Percentiles rank a stretch among this genome's conserved stretches.
Evolutionary conservation across 768 basidiomycete species (phyloP).

Genomic region (Austroboletus eburneus): DNA sequence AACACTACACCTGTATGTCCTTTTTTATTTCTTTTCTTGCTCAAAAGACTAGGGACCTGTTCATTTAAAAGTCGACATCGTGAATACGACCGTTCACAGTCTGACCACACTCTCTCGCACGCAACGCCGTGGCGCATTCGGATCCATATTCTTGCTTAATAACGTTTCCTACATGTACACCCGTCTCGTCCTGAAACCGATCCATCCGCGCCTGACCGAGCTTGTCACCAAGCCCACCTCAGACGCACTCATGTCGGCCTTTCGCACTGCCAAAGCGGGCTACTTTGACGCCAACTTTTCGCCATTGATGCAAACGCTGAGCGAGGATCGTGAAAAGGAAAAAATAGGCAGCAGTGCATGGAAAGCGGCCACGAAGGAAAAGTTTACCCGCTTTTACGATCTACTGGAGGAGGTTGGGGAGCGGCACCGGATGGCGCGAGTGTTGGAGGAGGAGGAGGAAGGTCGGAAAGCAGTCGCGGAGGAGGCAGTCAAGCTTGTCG

Average conservation of each 20-base stretch:
- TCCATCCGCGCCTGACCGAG: conserved; percentile 40
- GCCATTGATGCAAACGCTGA: conserved; percentile 62
- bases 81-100: conserved; percentile 57
- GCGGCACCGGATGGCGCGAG: conserved; percentile 62
- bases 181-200: conserved; percentile 51
- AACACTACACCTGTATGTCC: conserved; percentile 70
- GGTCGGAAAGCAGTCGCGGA: conserved; percentile 58
- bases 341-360: conserved; percentile 41
- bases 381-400: conserved; percentile 79
- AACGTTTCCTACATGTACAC: conserved; percentile 69
- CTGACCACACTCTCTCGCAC: conserved; percentile 61
- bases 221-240: conserved; percentile 59
- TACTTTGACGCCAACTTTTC: conserved; percentile 85
- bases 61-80: conserved; percentile 58
- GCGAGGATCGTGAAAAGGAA: conserved; percentile 44
- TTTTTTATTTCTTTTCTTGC: neutral
- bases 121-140: conserved; percentile 58
- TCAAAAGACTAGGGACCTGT: neutral
- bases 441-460: conserved; percentile 67
- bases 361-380: conserved; percentile 71
- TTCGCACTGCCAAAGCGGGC: conserved; percentile 75
- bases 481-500: conserved; percentile 72
- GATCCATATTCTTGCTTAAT: conserved; percentile 76
- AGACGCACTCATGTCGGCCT: conserved; percentile 62
- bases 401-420: conserved; percentile 76